Percentiles rank a stretch among this genome's conserved stretches.
phyloP scores from a whole-genome alignment of 163 green algal genomes.

The Scenedesmus sp. region DNA sequence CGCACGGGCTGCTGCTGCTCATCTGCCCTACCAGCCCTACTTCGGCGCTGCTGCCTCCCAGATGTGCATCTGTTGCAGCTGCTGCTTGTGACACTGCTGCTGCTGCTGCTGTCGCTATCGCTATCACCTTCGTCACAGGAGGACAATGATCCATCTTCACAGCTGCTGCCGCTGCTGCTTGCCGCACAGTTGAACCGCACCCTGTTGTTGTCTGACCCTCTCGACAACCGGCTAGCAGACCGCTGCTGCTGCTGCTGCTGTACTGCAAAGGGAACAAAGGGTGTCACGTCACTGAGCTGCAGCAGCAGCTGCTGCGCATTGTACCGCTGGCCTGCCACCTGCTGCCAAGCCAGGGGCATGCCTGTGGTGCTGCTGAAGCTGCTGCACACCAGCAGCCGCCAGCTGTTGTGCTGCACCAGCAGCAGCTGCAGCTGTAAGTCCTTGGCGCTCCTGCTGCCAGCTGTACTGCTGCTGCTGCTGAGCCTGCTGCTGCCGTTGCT shows the following conservation, averaged over 20 bases:
- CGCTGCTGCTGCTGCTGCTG: slow-evolving; percentile 12
- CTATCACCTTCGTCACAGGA: neutral
- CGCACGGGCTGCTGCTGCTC: neutral
- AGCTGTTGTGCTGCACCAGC: slow-evolving; percentile 45
- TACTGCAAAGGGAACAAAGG: neutral
- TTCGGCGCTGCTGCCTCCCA: neutral
- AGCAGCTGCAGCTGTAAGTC: slow-evolving; percentile 46
- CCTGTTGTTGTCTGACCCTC: neutral
- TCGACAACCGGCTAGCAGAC: neutral
- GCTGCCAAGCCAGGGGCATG: slow-evolving; percentile 23
- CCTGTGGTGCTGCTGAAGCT: slow-evolving; percentile 16
- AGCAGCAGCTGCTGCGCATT: neutral
- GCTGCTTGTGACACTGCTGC: neutral
- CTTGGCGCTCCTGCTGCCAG: neutral
- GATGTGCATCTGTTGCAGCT: neutral
- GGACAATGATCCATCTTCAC: neutral
- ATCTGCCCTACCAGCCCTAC: neutral
- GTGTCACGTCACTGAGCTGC: neutral
- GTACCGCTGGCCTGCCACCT: slow-evolving; percentile 21
- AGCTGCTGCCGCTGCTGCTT: slow-evolving; percentile 14
- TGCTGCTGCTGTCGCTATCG: neutral
- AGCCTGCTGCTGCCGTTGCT: neutral
- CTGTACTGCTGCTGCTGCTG: slow-evolving; percentile 20
- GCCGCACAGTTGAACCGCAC: neutral
- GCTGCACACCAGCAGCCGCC: slow-evolving; percentile 35